A percentile compares a stretch with the other conserved stretches of the same genome.
Evolutionary conservation across 257 asterid genomes (phyloP).

Genomic region (Solanum etuberosum): DNA sequence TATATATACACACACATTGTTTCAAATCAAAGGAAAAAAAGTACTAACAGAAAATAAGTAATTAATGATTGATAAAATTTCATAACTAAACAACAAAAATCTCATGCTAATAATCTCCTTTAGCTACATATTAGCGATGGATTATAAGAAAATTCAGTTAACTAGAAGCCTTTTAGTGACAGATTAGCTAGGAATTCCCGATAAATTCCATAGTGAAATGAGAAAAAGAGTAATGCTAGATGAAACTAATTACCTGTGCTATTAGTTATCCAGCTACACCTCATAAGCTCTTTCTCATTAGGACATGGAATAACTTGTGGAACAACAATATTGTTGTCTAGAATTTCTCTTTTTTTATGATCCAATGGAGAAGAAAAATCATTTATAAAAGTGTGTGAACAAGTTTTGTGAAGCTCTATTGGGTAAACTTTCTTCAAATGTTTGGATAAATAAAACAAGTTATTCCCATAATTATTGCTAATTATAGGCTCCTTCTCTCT

Average conservation of each 20-base stretch:
- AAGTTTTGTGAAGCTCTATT: constrained; percentile 40
- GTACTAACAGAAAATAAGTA: no score
- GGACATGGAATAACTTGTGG: constrained; percentile 1
- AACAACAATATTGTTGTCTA: constrained; percentile 5
- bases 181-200: accelerated
- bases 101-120: no score
- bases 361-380: constrained; percentile 48
- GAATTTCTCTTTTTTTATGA: constrained; percentile 25
- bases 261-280: constrained; percentile 83
- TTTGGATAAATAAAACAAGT: not conserved
- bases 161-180: no score
- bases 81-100: no score
- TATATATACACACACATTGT: no score
- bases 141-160: no score
- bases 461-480: constrained; percentile 7
- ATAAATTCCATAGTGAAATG: not conserved
- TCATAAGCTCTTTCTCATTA: constrained; percentile 32
- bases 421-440: constrained; percentile 64
- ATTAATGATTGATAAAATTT: not conserved
- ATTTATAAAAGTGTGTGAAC: constrained; percentile 52
- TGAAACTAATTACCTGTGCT: constrained; percentile 54
- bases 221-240: not conserved
- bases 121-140: accelerated
- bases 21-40: no score
- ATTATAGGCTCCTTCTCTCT: constrained; percentile 23